Base-by-base conservation (phyloP, 148 eudicot species). In the Amaranthus palmeri region DNA sequence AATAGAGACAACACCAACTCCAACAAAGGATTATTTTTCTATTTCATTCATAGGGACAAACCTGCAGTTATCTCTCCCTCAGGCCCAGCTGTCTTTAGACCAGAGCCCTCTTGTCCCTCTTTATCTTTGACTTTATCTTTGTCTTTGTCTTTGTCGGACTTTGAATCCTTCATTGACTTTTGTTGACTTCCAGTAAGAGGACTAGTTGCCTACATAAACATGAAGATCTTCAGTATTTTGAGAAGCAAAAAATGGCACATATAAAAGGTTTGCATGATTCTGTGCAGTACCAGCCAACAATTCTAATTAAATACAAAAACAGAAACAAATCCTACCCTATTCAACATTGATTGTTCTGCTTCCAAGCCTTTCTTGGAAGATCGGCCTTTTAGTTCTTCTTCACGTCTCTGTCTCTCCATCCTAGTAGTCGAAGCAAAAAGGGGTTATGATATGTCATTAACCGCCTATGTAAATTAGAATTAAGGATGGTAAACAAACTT, bases 21-120 rank as follows among this genome's bases (percentile, higher is more conserved):
- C 36, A 25, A 25, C 36, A 25, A 25, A 25, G 36, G 36, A 25
- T 25, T 25, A 25, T 25, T 25, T 25, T 25, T 25, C 36, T 25
- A 25, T 25, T 25, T 25, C 36, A 25, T 25, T 25, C 36, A 25
- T 25, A 25, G 36, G 36, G 1, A n/a, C 40, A 15, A 55, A 95
- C 99, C 99, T 81, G 99, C 99, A 66, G 93, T 89, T 76, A 95
- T 88, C 85, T 95, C 97, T 72, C 96, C 96, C 47, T 95, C 97
- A 43, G 93, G 81, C 69, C 99, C 97, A 46, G 97, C 99, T 46
- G 81, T 83, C 79, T 95, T 95, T 77, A 95, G 74, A 69, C 85
- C 85, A 64, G 99, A 82, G 64, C 80, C 93, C 79, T 91, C 97
- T 81, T 81, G 90, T 74, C 63, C 92, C 76, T 93, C 97, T 74